A percentile compares a stretch with the other conserved stretches of the same genome.
These are phyloP conservation scores for Harringtonia aguacate DNA, from an alignment of 2,329 filamentous ascomycete species.

Conservation along the genomic window DNA sequence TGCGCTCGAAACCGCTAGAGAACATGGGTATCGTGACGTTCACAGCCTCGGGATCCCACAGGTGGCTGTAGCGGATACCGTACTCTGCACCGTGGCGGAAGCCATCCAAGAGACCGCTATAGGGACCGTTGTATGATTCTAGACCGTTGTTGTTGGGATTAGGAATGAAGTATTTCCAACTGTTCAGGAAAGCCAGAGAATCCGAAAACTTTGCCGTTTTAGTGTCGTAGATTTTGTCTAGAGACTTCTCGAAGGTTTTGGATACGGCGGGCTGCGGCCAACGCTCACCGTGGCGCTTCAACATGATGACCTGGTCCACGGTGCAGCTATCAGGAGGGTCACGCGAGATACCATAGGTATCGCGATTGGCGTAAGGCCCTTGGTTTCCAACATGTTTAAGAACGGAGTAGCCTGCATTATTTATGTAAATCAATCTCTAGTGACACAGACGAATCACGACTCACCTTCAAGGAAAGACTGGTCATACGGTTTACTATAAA, in stretches of 20 bases:
- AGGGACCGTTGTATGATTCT: conserved; percentile 9
- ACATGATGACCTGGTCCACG: conserved; percentile 50
- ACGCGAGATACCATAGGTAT: conserved; percentile 34
- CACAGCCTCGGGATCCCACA: conserved; percentile 7
- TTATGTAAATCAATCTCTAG: too few relatives aligned
- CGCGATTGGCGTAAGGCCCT: conserved; percentile 10
- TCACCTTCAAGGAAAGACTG: conserved; percentile 7
- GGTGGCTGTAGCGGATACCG: conserved; percentile 9
- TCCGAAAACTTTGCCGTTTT: background rate
- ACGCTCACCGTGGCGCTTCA: conserved; percentile 50
- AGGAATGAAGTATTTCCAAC: conserved; percentile 8
- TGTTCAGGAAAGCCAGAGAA: conserved; percentile 7
- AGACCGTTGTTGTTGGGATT: conserved; percentile 3
- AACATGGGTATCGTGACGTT: conserved; percentile 10
- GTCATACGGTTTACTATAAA: conserved; percentile 4
- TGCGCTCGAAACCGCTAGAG: conserved; percentile 43
- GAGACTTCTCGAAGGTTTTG: conserved; percentile 3
- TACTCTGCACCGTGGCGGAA: conserved; percentile 10
- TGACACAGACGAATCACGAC: too few relatives aligned
- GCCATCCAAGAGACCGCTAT: conserved; percentile 8
- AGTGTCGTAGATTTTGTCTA: conserved; percentile 5
- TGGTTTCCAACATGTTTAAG: conserved; percentile 10
- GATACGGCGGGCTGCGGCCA: conserved; percentile 44
- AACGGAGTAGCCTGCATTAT: conserved; percentile 7
- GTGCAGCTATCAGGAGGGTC: conserved; percentile 43